These are phyloP conservation scores for Rhizopogon sp. DNA, from an alignment of 768 basidiomycete species.

Conservation along the genomic window DNA sequence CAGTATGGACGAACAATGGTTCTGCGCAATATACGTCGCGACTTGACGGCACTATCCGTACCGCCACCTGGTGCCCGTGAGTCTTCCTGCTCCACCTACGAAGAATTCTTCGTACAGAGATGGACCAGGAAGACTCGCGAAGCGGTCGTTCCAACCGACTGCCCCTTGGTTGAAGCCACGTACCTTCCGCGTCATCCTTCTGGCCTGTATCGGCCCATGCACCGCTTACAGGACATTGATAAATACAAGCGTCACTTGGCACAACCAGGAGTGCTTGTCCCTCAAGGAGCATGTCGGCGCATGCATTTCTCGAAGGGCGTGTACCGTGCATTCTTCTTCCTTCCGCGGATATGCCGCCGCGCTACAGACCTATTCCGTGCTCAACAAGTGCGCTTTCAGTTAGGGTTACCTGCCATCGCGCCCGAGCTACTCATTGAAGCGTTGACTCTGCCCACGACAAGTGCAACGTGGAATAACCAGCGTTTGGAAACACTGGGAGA, in stretches of 20 bases:
- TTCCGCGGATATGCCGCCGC: conserved; percentile 66
- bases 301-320: conserved; percentile 48
- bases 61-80: conserved; percentile 51
- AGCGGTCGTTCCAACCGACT: conserved; percentile 45
- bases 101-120: conserved; percentile 51
- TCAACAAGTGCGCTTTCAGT: conserved; percentile 41
- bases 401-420: conserved; percentile 57
- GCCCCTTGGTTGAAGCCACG: conserved; percentile 57
- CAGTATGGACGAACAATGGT: conserved; percentile 51
- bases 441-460: conserved; percentile 65
- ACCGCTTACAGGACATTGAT: conserved; percentile 20
- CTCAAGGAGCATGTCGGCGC: conserved; percentile 46
- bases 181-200: conserved; percentile 37
- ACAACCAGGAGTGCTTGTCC: conserved; percentile 31
- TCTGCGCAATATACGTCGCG: conserved; percentile 54
- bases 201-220: conserved; percentile 33
- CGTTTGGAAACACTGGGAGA: conserved; percentile 87
- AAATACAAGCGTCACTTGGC: conserved; percentile 18
- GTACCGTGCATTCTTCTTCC: conserved; percentile 45
- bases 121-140: conserved; percentile 46
- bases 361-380: conserved; percentile 64
- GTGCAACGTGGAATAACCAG: conserved; percentile 71
- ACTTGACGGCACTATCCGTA: conserved; percentile 60
- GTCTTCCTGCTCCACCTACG: conserved; percentile 43
- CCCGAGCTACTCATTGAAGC: conserved; percentile 64